Evolutionary conservation across 352 stramenopile genomes (phyloP).

Genomic region (Phytopythium delawarense): DNA sequence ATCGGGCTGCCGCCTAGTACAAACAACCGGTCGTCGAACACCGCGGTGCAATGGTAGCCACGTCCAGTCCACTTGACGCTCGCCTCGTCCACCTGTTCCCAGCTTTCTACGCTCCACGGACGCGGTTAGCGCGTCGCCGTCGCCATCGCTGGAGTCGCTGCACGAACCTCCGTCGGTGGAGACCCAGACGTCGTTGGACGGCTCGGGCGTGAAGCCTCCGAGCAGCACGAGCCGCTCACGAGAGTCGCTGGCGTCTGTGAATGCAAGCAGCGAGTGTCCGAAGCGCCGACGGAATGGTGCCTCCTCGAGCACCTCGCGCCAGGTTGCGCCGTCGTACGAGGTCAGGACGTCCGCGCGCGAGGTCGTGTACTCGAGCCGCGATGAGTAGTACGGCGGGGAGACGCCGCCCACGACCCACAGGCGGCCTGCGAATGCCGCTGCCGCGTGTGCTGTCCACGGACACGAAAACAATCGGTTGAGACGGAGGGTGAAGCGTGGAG

Average conservation of each 20-base stretch:
- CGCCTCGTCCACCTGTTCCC: conserved; percentile 27
- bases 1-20: conserved; percentile 75
- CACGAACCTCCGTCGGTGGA: conserved; percentile 54
- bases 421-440: conserved; percentile 45
- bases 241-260: conserved; percentile 43
- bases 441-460: conserved; percentile 47
- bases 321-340: conserved; percentile 50
- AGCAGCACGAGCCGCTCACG: conserved; percentile 55
- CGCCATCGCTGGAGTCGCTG: background rate
- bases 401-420: conserved; percentile 76
- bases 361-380: conserved; percentile 61
- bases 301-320: conserved; percentile 67
- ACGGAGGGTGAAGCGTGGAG: background rate
- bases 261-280: conserved; percentile 65
- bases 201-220: conserved; percentile 70
- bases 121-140: background rate
- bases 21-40: conserved; percentile 53
- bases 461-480: background rate
- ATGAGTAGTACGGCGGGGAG: conserved; percentile 73
- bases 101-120: conserved; percentile 23
- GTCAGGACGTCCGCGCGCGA: conserved; percentile 62
- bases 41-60: conserved; percentile 71
- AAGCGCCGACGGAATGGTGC: conserved; percentile 67
- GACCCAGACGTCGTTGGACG: conserved; percentile 73
- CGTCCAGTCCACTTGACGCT: conserved; percentile 52